These are phyloP conservation scores for Claviceps monticola DNA, from an alignment of 2,329 filamentous ascomycete genomes.

Conservation along the genomic window DNA sequence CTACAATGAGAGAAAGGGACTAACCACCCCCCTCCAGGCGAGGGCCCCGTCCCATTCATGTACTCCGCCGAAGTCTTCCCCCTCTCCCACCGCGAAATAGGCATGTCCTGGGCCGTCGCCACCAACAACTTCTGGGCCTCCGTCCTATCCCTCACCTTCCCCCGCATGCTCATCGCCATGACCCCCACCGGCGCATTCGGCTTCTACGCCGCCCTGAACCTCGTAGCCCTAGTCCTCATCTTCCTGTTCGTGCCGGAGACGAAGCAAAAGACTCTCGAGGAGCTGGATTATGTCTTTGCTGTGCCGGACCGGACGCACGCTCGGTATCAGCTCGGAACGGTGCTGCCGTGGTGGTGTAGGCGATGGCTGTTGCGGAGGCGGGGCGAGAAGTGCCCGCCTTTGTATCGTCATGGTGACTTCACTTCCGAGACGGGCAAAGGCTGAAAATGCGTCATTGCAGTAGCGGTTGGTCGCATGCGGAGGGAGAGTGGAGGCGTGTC, in stretches of 20 bases:
- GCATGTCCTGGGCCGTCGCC: conserved; percentile 25
- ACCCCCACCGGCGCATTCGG: conserved; percentile 22
- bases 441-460: not conserved
- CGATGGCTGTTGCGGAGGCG: conserved; percentile 8
- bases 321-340: conserved; percentile 23
- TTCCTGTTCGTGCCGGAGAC: conserved; percentile 37
- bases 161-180: conserved; percentile 18
- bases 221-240: conserved; percentile 31
- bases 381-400: conserved; percentile 5
- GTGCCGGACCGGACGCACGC: conserved; percentile 27
- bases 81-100: conserved; percentile 23
- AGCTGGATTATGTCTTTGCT: conserved; percentile 35
- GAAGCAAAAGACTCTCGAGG: conserved; percentile 35
- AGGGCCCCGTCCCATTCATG: conserved; percentile 24
- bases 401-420: conserved; percentile 4
- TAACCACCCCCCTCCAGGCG: conserved; percentile 9
- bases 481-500: not conserved
- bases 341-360: conserved; percentile 25
- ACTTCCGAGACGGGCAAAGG: not conserved
- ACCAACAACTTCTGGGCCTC: conserved; percentile 18
- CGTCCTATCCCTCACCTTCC: conserved; percentile 16
- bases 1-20: not conserved
- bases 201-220: conserved; percentile 33
- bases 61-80: conserved; percentile 26
- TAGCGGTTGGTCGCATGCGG: not conserved